These are phyloP conservation scores for Malus asiatica DNA, from an alignment of 306 rosid species.

Conservation along the genomic window DNA sequence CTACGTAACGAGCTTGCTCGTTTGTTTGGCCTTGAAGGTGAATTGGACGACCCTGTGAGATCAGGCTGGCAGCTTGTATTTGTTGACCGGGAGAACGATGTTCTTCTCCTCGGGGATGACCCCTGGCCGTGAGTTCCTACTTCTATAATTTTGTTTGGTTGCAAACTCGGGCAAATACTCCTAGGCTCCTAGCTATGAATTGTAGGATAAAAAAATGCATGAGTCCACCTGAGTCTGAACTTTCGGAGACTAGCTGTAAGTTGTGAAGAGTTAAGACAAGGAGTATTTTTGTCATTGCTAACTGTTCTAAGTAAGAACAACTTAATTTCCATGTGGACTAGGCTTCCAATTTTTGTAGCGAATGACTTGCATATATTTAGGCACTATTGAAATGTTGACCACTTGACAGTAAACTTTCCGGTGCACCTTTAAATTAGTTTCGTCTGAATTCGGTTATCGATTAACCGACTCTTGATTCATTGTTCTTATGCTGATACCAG, in stretches of 20 bases:
- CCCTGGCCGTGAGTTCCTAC: conserved; percentile 52
- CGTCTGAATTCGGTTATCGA: background rate
- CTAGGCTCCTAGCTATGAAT: background rate
- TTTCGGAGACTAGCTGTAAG: background rate
- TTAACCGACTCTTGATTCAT: background rate
- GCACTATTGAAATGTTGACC: background rate
- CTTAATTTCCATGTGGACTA: background rate
- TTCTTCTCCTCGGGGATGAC: conserved; percentile 84
- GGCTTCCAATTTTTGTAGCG: background rate
- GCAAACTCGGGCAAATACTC: background rate
- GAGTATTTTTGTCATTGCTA: background rate
- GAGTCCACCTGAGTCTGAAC: background rate
- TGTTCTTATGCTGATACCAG: conserved; percentile 32
- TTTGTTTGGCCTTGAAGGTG: conserved; percentile 79
- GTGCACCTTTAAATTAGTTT: background rate
- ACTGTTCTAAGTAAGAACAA: background rate
- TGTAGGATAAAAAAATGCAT: background rate
- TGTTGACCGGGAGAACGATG: conserved; percentile 89
- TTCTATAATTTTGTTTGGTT: background rate
- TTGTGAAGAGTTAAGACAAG: background rate
- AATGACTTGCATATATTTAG: background rate
- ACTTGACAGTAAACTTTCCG: background rate
- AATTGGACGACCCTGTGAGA: conserved; percentile 88
- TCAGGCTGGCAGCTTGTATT: conserved; percentile 99
- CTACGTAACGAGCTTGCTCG: conserved; percentile 83